Evolutionary conservation across 345 rosid genomes (phyloP).

Genomic region (Hevea brasiliensis): DNA sequence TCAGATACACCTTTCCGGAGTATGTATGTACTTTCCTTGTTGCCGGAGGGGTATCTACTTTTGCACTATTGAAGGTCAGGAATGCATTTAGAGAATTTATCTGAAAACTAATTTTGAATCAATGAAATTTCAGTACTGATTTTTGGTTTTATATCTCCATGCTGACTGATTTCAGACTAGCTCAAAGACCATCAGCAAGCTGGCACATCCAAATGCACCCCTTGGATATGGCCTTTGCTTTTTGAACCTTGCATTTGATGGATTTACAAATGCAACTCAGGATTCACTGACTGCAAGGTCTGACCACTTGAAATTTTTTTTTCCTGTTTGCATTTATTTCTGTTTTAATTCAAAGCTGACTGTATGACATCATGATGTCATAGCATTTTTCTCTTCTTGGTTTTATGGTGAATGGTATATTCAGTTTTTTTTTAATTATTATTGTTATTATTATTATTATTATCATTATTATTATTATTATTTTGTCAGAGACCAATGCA

Average conservation of each 20-base stretch:
- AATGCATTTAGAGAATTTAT: neutral
- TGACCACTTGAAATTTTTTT: neutral
- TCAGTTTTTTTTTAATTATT: too few species aligned
- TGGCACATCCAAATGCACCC: slow-evolving; percentile 95
- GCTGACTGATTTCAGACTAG: slow-evolving; percentile 62
- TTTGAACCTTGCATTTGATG: slow-evolving; percentile 92
- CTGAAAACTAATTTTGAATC: neutral
- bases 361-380: too few species aligned
- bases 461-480: too few species aligned
- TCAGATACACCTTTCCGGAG: slow-evolving; percentile 72
- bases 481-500: too few species aligned
- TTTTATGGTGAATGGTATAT: too few species aligned
- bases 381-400: neutral
- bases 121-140: slow-evolving; percentile 7
- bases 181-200: slow-evolving; percentile 88
- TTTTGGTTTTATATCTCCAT: neutral
- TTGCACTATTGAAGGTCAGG: slow-evolving; percentile 83
- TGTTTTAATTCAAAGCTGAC: neutral
- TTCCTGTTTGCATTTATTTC: neutral
- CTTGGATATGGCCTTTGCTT: slow-evolving; percentile 92
- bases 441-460: too few species aligned
- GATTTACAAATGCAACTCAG: slow-evolving; percentile 97
- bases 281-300: slow-evolving; percentile 88
- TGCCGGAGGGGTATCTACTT: slow-evolving; percentile 88
- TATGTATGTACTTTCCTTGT: slow-evolving; percentile 80